phyloP scores from a whole-genome alignment of 768 basidiomycete genomes.

The Tylopilus subfusipes region DNA sequence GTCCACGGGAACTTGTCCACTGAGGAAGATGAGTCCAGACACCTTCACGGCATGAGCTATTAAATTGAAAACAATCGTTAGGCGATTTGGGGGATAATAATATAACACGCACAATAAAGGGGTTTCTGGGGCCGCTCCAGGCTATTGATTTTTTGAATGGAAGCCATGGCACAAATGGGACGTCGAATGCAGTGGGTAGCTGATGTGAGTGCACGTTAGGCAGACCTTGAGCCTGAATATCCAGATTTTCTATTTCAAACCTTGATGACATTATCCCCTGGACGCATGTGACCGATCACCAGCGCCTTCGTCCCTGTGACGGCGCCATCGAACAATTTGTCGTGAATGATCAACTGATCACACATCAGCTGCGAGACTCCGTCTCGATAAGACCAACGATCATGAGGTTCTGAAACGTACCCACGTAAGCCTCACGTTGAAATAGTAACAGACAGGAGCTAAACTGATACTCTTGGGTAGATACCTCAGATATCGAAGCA shows the following conservation, averaged over 20 bases:
- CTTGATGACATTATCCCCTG: neutral
- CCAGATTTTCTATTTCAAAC: constrained; percentile 7
- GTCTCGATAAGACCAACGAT: neutral
- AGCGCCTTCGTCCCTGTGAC: neutral
- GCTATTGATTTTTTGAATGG: constrained; percentile 55
- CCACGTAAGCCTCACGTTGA: constrained; percentile 1
- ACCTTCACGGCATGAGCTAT: constrained; percentile 56
- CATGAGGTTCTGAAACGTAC: neutral
- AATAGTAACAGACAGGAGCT: constrained; percentile 8
- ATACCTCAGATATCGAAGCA: constrained; percentile 1
- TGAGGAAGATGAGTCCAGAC: constrained; percentile 57
- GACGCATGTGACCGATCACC: neutral
- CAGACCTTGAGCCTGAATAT: neutral
- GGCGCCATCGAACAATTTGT: neutral
- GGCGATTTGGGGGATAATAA: neutral
- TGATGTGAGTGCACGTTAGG: neutral
- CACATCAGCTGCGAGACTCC: constrained; percentile 1
- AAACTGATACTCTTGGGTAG: neutral
- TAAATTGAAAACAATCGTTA: neutral
- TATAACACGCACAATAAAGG: constrained; percentile 11
- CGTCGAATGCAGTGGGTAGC: neutral
- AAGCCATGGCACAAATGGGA: constrained; percentile 34
- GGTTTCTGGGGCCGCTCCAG: constrained; percentile 36
- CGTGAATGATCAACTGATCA: neutral
- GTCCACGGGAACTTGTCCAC: constrained; percentile 56